A percentile compares a stretch with the other conserved stretches of the same genome.
Conservation (phyloP, 1,284 basidiomycete genomes). For the Mycena sp. region DNA sequence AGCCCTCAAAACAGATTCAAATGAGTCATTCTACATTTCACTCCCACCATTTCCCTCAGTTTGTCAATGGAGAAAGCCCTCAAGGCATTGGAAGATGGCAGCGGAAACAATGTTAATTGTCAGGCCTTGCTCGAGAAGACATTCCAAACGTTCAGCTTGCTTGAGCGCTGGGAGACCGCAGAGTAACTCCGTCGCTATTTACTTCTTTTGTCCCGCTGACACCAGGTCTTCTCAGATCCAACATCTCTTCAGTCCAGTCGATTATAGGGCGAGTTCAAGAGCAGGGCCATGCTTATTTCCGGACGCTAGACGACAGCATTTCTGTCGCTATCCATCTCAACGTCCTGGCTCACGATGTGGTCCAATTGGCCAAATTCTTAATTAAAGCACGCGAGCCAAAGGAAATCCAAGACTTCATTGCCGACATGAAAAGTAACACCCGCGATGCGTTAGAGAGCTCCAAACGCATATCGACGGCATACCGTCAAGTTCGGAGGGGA, state of each 20-base stretch:
- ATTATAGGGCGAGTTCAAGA: slow-evolving; percentile 15
- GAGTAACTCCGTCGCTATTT: slow-evolving; percentile 5
- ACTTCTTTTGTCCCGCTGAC: neutral
- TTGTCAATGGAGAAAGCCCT: slow-evolving; percentile 18
- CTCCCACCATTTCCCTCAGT: neutral
- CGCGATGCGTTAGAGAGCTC: slow-evolving; percentile 19
- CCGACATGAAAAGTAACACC: slow-evolving; percentile 14
- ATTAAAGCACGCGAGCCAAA: slow-evolving; percentile 6
- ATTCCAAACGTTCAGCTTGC: slow-evolving; percentile 20
- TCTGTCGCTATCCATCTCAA: slow-evolving; percentile 18
- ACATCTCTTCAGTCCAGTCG: slow-evolving; percentile 13
- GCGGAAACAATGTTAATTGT: slow-evolving; percentile 14
- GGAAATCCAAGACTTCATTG: slow-evolving; percentile 25
- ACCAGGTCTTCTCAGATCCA: slow-evolving; percentile 21
- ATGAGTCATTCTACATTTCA: neutral
- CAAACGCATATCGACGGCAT: slow-evolving; percentile 8
- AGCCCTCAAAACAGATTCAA: neutral
- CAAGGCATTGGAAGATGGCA: slow-evolving; percentile 24
- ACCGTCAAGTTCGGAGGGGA: slow-evolving; percentile 14
- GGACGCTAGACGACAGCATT: slow-evolving; percentile 26
- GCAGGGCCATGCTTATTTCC: slow-evolving; percentile 23
- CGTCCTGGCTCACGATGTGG: slow-evolving; percentile 15
- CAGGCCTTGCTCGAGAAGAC: slow-evolving; percentile 12
- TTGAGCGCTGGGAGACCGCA: slow-evolving; percentile 31
- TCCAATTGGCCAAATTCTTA: neutral